These are phyloP conservation scores for Trebouxia sp. DNA, from an alignment of 139 green algal species.

Conservation along the genomic window DNA sequence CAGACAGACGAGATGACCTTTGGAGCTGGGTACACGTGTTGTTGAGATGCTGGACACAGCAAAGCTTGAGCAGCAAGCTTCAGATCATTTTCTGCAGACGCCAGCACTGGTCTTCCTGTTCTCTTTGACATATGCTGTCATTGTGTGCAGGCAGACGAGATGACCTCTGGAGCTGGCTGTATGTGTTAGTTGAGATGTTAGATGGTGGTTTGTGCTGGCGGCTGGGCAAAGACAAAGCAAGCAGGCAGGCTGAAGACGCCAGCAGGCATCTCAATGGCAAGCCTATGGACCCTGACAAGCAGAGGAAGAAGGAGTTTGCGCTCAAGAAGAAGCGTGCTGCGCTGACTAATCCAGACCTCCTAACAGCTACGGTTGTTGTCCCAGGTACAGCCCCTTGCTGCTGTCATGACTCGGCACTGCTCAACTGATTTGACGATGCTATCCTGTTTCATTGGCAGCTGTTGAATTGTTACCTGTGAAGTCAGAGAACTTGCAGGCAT, in stretches of 20 bases:
- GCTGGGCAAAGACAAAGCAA: neutral
- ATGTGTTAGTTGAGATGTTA: constrained; percentile 82
- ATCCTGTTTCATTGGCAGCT: neutral
- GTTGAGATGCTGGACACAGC: too few species aligned
- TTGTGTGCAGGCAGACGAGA: too few species aligned
- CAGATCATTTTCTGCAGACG: too few species aligned
- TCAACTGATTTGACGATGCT: neutral
- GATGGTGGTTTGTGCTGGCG: constrained; percentile 59
- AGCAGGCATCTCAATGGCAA: neutral
- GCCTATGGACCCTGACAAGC: neutral
- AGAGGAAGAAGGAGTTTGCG: constrained; percentile 11
- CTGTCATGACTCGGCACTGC: neutral
- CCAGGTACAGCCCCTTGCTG: constrained; percentile 1
- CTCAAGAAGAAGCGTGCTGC: constrained; percentile 19
- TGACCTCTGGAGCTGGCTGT: too few species aligned
- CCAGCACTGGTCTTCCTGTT: too few species aligned
- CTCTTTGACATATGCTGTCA: too few species aligned
- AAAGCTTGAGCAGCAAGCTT: too few species aligned
- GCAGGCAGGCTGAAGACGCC: neutral
- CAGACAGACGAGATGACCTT: constrained; percentile 80
- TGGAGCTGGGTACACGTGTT: too few species aligned
- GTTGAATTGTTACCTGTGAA: neutral
- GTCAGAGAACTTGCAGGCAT: neutral
- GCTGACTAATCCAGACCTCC: neutral
- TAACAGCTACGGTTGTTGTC: neutral